phyloP scores from a whole-genome alignment of 768 basidiomycete species.

The Infundibulicybe gibba region DNA sequence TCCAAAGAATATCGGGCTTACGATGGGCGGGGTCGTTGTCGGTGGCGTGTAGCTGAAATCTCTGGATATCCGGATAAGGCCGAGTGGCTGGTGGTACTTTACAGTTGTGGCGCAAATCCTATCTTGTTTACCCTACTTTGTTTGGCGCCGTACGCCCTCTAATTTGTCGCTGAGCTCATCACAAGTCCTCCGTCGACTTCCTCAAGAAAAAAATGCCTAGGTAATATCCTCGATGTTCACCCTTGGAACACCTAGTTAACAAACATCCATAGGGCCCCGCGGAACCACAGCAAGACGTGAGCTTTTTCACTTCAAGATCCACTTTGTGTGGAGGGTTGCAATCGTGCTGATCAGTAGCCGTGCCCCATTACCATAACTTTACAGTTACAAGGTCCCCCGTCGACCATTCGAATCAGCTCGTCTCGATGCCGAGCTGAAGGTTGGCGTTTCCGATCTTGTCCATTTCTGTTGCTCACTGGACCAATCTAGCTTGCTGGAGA shows the following conservation, averaged over 20 bases:
- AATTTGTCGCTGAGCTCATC: slow-evolving; percentile 18
- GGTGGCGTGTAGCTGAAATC: slow-evolving; percentile 31
- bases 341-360: slow-evolving; percentile 61
- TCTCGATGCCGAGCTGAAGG: slow-evolving; percentile 99
- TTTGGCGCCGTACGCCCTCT: slow-evolving; percentile 10
- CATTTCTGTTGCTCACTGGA: background rate
- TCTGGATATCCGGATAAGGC: slow-evolving; percentile 40
- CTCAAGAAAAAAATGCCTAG: slow-evolving; percentile 81
- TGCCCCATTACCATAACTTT: slow-evolving; percentile 59
- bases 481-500: slow-evolving; percentile 90
- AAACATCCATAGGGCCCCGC: slow-evolving; percentile 63
- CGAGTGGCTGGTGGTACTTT: slow-evolving; percentile 68
- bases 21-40: slow-evolving; percentile 48
- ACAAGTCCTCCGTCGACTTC: slow-evolving; percentile 34
- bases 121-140: slow-evolving; percentile 38
- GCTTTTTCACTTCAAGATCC: slow-evolving; percentile 65
- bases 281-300: slow-evolving; percentile 95
- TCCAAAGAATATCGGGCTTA: slow-evolving; percentile 27
- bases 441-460: slow-evolving; percentile 23
- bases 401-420: slow-evolving; percentile 96
- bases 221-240: slow-evolving; percentile 41
- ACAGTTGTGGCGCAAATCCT: slow-evolving; percentile 51
- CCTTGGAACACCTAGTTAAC: slow-evolving; percentile 26
- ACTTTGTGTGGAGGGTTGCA: slow-evolving; percentile 64
- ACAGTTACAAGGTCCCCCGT: slow-evolving; percentile 98